A percentile compares a stretch with the other conserved stretches of the same genome.
Evolutionary conservation across 2,329 filamentous ascomycete genomes (phyloP).

Genomic region (Hansfordia pulvinata): DNA sequence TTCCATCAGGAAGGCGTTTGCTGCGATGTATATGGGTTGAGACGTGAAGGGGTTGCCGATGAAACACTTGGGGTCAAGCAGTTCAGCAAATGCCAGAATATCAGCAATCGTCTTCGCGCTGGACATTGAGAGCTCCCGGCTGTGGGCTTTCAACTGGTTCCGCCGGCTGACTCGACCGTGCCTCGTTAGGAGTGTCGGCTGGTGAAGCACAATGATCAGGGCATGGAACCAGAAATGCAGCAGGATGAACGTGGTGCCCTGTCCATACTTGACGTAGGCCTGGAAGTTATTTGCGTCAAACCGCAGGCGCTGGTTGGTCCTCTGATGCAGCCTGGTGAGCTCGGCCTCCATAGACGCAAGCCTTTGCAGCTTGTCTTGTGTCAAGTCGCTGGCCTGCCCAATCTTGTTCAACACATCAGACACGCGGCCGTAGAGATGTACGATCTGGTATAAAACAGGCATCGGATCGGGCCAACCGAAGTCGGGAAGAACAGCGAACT

Average conservation of each 20-base stretch:
- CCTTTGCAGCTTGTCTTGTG: constrained; percentile 56
- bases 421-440: constrained; percentile 73
- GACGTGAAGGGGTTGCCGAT: constrained; percentile 82
- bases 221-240: constrained; percentile 86
- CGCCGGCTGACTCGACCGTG: constrained; percentile 47
- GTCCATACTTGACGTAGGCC: constrained; percentile 64
- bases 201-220: constrained; percentile 71
- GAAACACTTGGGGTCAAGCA: constrained; percentile 76
- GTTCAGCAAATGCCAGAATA: constrained; percentile 72
- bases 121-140: constrained; percentile 71
- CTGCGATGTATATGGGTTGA: constrained; percentile 84
- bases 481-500: constrained; percentile 31
- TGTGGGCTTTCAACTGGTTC: constrained; percentile 65
- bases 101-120: constrained; percentile 87
- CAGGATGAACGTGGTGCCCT: constrained; percentile 77
- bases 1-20: constrained; percentile 79
- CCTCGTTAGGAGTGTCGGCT: constrained; percentile 68
- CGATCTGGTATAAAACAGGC: constrained; percentile 67
- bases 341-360: constrained; percentile 70
- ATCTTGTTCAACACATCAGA: constrained; percentile 79
- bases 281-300: constrained; percentile 83
- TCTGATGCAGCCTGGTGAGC: constrained; percentile 59
- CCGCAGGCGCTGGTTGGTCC: constrained; percentile 58
- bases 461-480: constrained; percentile 67
- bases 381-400: constrained; percentile 59